Evolutionary conservation across 331 rosid species (phyloP).

Genomic region (Pyrus hybrid): DNA sequence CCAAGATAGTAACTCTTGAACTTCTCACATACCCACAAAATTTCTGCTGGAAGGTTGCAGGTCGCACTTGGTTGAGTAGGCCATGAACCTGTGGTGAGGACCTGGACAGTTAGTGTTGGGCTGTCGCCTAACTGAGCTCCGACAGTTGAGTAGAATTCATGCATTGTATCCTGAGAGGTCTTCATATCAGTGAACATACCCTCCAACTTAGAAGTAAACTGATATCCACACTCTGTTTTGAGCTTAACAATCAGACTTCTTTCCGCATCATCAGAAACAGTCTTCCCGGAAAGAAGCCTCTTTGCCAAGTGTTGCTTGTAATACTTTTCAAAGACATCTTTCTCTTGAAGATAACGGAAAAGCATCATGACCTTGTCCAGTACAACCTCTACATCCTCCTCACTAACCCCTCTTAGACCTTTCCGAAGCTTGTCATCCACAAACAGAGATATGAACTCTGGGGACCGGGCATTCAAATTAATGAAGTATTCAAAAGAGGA

Average conservation of each 20-base stretch:
- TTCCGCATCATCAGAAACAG: slow-evolving; percentile 91
- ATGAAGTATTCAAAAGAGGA: slow-evolving; percentile 77
- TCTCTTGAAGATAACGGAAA: slow-evolving; percentile 76
- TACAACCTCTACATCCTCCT: slow-evolving; percentile 69
- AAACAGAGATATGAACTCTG: slow-evolving; percentile 70
- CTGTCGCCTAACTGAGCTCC: slow-evolving; percentile 53
- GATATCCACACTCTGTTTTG: slow-evolving; percentile 94
- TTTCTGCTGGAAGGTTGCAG: slow-evolving; percentile 86
- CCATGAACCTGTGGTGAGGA: slow-evolving; percentile 92
- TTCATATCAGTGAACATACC: slow-evolving; percentile 98
- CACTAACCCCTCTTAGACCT: slow-evolving; percentile 76
- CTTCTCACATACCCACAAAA: slow-evolving; percentile 66
- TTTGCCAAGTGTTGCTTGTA: slow-evolving; percentile 93
- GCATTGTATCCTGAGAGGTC: slow-evolving; percentile 87
- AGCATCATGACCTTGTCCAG: slow-evolving; percentile 91
- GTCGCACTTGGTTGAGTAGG: slow-evolving; percentile 80
- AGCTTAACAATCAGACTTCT: slow-evolving; percentile 91
- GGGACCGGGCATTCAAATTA: slow-evolving; percentile 74
- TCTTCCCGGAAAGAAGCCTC: slow-evolving; percentile 81
- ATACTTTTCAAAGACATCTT: slow-evolving; percentile 83
- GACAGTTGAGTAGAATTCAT: slow-evolving; percentile 51
- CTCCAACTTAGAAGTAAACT: slow-evolving; percentile 83
- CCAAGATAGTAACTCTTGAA: slow-evolving; percentile 81
- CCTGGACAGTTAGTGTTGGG: slow-evolving; percentile 78
- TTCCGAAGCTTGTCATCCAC: slow-evolving; percentile 25